phyloP scores from a whole-genome alignment of 2,329 filamentous ascomycete species.

The Pseudogymnoascus sp. region DNA sequence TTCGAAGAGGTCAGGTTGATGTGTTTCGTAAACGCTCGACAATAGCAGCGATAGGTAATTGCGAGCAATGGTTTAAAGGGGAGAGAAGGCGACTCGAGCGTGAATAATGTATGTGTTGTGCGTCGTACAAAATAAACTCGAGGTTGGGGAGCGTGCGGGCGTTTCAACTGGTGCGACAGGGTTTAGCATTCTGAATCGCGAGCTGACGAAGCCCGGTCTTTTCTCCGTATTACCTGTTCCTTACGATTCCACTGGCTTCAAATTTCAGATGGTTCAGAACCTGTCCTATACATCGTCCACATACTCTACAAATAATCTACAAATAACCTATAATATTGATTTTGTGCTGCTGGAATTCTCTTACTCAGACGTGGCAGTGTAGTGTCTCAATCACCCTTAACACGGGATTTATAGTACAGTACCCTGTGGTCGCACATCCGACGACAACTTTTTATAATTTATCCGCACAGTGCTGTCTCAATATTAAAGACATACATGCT shows the following conservation, averaged over 20 bases:
- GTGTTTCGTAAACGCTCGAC: not conserved
- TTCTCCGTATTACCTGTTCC: not conserved
- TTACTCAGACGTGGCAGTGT: not conserved
- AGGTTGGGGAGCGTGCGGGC: constrained; percentile 1
- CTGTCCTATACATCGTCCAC: not conserved
- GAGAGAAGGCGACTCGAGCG: not conserved
- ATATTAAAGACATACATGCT: not conserved
- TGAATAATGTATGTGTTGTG: constrained; percentile 1
- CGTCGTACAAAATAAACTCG: constrained; percentile 3
- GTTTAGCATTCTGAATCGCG: constrained; percentile 7
- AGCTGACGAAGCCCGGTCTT: not conserved
- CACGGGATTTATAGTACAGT: not conserved
- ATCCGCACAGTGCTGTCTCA: not conserved
- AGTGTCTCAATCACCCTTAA: not conserved
- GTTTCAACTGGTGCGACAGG: constrained; percentile 5
- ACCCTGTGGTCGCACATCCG: not conserved
- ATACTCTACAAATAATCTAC: not conserved
- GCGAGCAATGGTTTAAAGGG: not conserved
- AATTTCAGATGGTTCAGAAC: not conserved
- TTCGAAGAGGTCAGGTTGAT: not conserved
- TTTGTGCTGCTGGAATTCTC: not conserved
- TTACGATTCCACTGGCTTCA: not conserved
- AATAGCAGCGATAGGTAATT: not conserved
- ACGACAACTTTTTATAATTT: not conserved
- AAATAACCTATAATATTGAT: not conserved